Evolutionary conservation across 208 protist species (phyloP).

Genomic region (Leishmania mexicana): DNA sequence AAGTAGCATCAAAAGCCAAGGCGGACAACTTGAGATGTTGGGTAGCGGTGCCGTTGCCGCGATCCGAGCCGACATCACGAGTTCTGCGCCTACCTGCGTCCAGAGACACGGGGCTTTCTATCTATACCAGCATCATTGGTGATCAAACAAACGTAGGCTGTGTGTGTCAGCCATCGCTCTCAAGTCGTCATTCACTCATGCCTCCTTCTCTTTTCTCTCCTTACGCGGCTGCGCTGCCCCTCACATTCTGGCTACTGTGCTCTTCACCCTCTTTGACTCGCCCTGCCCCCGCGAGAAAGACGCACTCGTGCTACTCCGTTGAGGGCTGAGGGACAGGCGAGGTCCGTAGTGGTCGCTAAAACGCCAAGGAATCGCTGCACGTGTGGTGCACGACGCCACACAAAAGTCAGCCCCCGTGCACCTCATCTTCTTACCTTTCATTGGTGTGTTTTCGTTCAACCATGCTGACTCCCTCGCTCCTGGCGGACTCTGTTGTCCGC

Average conservation of each 20-base stretch:
- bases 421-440: not conserved
- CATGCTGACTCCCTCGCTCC: not conserved
- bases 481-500: constrained; percentile 40
- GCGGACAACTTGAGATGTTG: too few relatives aligned
- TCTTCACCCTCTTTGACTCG: not conserved
- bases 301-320: not conserved
- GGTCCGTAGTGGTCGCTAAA: not conserved
- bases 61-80: not conserved
- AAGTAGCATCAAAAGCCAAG: not conserved
- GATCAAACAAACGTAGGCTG: not conserved
- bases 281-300: not conserved
- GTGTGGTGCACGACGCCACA: not conserved
- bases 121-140: not conserved
- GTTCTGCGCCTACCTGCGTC: not conserved
- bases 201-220: not conserved
- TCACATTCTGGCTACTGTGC: not conserved
- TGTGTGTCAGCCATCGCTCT: not conserved
- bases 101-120: not conserved
- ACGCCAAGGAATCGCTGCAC: not conserved
- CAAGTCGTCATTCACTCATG: not conserved
- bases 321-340: not conserved
- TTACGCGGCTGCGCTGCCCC: not conserved
- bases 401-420: not conserved
- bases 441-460: not conserved
- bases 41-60: not conserved